These are phyloP conservation scores for Macrocybe gigantea DNA, from an alignment of 768 basidiomycete species.

Conservation along the genomic window DNA sequence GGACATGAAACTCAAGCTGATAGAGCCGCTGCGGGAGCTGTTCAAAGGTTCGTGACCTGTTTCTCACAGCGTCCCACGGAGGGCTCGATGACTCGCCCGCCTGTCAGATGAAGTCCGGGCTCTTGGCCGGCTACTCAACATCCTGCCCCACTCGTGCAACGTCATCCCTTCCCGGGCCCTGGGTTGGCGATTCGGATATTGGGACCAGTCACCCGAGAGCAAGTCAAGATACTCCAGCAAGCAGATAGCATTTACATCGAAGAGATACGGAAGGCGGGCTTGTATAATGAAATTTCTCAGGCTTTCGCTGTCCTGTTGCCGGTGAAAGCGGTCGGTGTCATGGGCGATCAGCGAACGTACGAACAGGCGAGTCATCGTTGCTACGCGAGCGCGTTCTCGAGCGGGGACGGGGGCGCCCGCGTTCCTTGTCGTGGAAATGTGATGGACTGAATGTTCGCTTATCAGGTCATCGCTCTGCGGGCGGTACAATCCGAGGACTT, in stretches of 20 bases:
- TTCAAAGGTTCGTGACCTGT: slow-evolving; percentile 76
- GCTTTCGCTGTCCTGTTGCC: slow-evolving; percentile 95
- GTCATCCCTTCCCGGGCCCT: slow-evolving; percentile 98
- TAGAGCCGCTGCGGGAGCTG: slow-evolving; percentile 93
- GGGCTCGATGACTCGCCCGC: slow-evolving; percentile 2
- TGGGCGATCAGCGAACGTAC: slow-evolving; percentile 95
- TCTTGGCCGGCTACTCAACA: slow-evolving; percentile 84
- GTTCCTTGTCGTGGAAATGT: slow-evolving; percentile 2
- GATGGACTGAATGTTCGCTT: neutral
- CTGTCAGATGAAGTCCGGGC: slow-evolving; percentile 87
- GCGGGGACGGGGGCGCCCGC: slow-evolving; percentile 3
- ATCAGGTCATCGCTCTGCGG: slow-evolving; percentile 83
- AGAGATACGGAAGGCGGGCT: slow-evolving; percentile 87
- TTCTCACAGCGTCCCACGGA: neutral
- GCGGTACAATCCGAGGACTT: slow-evolving; percentile 99
- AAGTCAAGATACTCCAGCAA: slow-evolving; percentile 85
- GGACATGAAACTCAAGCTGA: slow-evolving; percentile 98
- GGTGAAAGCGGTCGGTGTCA: slow-evolving; percentile 95
- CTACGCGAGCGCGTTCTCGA: neutral
- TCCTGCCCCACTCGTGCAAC: slow-evolving; percentile 88
- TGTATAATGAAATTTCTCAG: slow-evolving; percentile 93
- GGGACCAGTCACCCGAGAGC: slow-evolving; percentile 89
- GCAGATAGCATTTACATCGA: slow-evolving; percentile 97
- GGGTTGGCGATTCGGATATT: slow-evolving; percentile 98
- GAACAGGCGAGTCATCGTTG: slow-evolving; percentile 60